Conservation (phyloP, 192 early-diverging fungal species). For the Mortierella hygrophila region DNA sequence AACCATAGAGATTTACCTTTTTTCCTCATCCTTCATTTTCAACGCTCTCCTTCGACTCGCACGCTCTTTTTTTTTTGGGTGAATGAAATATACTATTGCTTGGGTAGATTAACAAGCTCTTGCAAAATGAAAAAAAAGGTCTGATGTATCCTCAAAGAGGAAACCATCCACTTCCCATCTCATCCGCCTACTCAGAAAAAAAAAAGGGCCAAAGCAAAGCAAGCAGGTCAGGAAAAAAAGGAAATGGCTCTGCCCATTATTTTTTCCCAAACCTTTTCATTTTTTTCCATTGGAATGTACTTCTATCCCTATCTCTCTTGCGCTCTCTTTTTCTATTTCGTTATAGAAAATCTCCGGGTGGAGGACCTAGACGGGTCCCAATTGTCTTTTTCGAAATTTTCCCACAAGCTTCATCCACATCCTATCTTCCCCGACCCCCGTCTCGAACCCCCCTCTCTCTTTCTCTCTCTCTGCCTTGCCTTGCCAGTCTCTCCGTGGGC, state of each 20-base stretch:
- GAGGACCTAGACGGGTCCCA: not conserved
- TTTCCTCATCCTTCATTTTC: not conserved
- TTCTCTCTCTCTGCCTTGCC: not conserved
- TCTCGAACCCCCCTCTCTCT: not conserved
- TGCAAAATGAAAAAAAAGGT: not conserved
- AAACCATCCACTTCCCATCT: not conserved
- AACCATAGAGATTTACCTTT: not conserved
- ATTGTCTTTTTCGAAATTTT: conserved; percentile 11
- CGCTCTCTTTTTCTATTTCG: not conserved
- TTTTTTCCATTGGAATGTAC: not conserved
- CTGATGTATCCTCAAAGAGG: conserved; percentile 1
- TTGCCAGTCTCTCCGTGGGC: not conserved
- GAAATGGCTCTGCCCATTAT: not conserved
- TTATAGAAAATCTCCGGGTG: not conserved
- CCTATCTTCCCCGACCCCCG: not conserved
- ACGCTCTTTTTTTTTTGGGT: not conserved
- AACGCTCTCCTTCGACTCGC: not conserved
- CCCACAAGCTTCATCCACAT: not conserved
- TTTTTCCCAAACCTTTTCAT: not conserved
- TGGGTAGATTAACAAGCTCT: not conserved
- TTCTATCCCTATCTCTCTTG: not conserved
- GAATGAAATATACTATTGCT: not conserved
- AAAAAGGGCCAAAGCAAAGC: conserved; percentile 7
- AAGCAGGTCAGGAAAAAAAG: not conserved
- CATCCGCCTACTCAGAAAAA: not conserved